Conservation (phyloP, 2,329 filamentous ascomycete species). For the Scedosporium boydii region DNA sequence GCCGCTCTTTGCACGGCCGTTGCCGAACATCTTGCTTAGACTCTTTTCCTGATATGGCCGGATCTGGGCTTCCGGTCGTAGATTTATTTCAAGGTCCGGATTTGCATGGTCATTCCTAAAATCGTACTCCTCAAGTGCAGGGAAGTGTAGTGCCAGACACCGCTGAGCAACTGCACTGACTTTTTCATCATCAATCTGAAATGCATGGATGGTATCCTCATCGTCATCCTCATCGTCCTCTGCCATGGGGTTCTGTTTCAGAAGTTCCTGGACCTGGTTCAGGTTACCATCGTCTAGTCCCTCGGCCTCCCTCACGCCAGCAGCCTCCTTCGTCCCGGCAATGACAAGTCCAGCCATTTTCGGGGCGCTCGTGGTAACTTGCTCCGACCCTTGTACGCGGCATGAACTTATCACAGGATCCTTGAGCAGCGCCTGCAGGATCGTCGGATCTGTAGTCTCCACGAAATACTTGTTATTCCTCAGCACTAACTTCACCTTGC, state of each 20-base stretch:
- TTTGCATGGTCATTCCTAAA: constrained; percentile 88
- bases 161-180: constrained; percentile 85
- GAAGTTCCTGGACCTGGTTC: background rate
- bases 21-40: constrained; percentile 98
- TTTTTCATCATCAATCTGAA: constrained; percentile 74
- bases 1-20: constrained; percentile 90
- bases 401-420: constrained; percentile 74
- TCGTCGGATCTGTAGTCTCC: constrained; percentile 79
- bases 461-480: constrained; percentile 93
- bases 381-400: constrained; percentile 60
- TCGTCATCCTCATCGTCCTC: constrained; percentile 73
- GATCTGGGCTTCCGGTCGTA: constrained; percentile 82
- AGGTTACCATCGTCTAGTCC: background rate
- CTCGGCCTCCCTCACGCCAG: constrained; percentile 68
- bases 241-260: background rate
- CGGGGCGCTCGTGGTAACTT: constrained; percentile 74
- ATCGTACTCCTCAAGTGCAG: constrained; percentile 93
- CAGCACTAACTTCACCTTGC: constrained; percentile 89
- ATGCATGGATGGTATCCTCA: constrained; percentile 80
- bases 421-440: constrained; percentile 77
- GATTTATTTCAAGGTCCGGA: constrained; percentile 84
- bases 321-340: constrained; percentile 87
- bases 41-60: constrained; percentile 95
- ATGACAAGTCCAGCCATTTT: constrained; percentile 85
- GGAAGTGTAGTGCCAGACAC: constrained; percentile 76